phyloP scores from a whole-genome alignment of 1,284 basidiomycete genomes.

The Ceratobasidium sp. region DNA sequence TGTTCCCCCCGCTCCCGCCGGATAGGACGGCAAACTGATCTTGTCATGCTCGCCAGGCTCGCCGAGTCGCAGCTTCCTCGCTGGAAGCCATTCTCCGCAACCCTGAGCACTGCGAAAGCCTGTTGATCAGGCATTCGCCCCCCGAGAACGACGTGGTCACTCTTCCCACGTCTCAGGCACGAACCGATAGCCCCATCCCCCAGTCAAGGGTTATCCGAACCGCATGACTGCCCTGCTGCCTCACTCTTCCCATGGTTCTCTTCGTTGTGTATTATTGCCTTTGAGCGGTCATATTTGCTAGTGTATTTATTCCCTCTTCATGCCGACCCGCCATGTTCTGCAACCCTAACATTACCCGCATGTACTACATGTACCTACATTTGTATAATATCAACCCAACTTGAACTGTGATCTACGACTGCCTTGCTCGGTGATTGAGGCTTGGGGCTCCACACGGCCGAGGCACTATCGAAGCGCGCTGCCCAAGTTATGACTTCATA shows the following conservation, averaged over 20 bases:
- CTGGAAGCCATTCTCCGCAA: slow-evolving; percentile 25
- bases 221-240: slow-evolving; percentile 64
- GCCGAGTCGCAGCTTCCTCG: slow-evolving; percentile 36
- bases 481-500: not conserved
- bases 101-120: slow-evolving; percentile 29
- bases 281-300: slow-evolving; percentile 4
- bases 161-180: slow-evolving; percentile 31
- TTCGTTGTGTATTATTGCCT: slow-evolving; percentile 39
- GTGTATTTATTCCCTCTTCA: slow-evolving; percentile 35
- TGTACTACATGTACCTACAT: slow-evolving; percentile 34
- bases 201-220: slow-evolving; percentile 71
- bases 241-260: not conserved
- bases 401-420: slow-evolving; percentile 10
- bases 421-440: not conserved
- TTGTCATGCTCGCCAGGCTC: slow-evolving; percentile 11
- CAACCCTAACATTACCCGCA: slow-evolving; percentile 22
- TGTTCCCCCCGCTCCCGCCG: slow-evolving; percentile 14
- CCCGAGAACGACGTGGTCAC: slow-evolving; percentile 42
- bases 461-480: not conserved
- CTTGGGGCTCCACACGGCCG: slow-evolving; percentile 11
- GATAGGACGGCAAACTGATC: not conserved
- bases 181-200: slow-evolving; percentile 69
- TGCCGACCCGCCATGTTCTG: slow-evolving; percentile 13
- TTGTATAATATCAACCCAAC: slow-evolving; percentile 29
- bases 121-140: slow-evolving; percentile 40